Evolutionary conservation across 345 rosid species (phyloP).

Genomic region (Dimocarpus longan): DNA sequence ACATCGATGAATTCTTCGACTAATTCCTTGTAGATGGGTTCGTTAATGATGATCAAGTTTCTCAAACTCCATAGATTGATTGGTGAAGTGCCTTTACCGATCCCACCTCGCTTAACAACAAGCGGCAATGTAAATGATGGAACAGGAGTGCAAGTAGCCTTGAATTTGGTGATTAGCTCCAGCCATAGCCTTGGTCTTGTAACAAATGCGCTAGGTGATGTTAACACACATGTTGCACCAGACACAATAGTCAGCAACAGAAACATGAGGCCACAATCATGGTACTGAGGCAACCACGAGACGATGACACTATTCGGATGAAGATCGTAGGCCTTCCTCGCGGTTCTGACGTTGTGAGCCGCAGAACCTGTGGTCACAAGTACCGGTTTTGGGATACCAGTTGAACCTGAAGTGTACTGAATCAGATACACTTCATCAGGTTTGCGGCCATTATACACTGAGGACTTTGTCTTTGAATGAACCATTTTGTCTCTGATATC

Average conservation of each 20-base stretch:
- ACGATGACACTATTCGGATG: conserved; percentile 50
- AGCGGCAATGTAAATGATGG: conserved; percentile 66
- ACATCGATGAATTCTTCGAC: conserved; percentile 48
- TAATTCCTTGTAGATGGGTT: conserved; percentile 47
- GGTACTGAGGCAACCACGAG: conserved; percentile 72
- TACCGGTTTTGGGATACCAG: conserved; percentile 67
- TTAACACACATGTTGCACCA: conserved; percentile 61
- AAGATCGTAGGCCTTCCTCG: conserved; percentile 59
- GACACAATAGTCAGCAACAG: conserved; percentile 48
- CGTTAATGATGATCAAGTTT: conserved; percentile 61
- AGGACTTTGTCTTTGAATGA: not conserved
- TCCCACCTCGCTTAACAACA: conserved; percentile 53
- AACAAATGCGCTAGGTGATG: conserved; percentile 46
- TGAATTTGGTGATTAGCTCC: conserved; percentile 49
- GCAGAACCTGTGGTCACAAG: conserved; percentile 66
- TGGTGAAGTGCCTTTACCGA: conserved; percentile 21
- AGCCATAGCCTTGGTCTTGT: conserved; percentile 60
- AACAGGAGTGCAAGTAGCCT: conserved; percentile 64
- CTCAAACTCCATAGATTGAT: conserved; percentile 45
- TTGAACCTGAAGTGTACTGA: conserved; percentile 74
- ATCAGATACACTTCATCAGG: conserved; percentile 52
- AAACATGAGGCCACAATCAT: conserved; percentile 69
- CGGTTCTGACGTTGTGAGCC: conserved; percentile 62
- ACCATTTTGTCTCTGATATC: conserved; percentile 28
- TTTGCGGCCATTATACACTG: conserved; percentile 38